Conservation (phyloP, 495 filamentous ascomycete species). For the Lasiosphaeria ovina region DNA sequence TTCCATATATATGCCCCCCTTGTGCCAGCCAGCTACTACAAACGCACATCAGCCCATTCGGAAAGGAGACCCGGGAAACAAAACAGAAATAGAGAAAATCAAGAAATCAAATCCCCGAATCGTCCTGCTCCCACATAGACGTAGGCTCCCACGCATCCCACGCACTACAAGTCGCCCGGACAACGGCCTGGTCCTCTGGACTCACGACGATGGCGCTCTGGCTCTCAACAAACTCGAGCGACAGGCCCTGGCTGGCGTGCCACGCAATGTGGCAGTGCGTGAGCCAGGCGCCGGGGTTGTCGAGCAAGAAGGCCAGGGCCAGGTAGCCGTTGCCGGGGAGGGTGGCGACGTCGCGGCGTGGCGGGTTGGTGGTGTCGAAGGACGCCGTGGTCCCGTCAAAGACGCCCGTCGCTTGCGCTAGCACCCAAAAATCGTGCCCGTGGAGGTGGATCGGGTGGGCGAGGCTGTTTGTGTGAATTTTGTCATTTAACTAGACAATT, state of each 20-base stretch:
- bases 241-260: conserved; percentile 48
- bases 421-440: conserved; percentile 58
- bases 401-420: conserved; percentile 37
- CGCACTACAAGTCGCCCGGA: too few relatives aligned
- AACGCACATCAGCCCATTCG: too few relatives aligned
- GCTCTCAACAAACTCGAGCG: conserved; percentile 48
- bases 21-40: too few relatives aligned
- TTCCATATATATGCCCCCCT: too few relatives aligned
- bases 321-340: conserved; percentile 39
- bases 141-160: too few relatives aligned
- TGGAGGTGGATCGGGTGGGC: conserved; percentile 52
- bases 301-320: conserved; percentile 49
- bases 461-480: conserved; percentile 32
- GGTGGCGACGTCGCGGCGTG: conserved; percentile 56
- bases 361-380: conserved; percentile 47
- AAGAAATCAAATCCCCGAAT: conserved; percentile 15
- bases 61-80: too few relatives aligned
- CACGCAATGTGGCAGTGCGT: conserved; percentile 56
- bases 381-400: conserved; percentile 23
- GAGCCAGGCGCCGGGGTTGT: conserved; percentile 45
- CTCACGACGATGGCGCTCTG: too few relatives aligned
- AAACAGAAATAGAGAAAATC: too few relatives aligned
- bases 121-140: conserved; percentile 12
- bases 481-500: too few relatives aligned
- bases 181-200: too few relatives aligned